These are phyloP conservation scores for Knoxdaviesia proteae DNA, from an alignment of 2,329 filamentous ascomycete species.

Conservation along the genomic window DNA sequence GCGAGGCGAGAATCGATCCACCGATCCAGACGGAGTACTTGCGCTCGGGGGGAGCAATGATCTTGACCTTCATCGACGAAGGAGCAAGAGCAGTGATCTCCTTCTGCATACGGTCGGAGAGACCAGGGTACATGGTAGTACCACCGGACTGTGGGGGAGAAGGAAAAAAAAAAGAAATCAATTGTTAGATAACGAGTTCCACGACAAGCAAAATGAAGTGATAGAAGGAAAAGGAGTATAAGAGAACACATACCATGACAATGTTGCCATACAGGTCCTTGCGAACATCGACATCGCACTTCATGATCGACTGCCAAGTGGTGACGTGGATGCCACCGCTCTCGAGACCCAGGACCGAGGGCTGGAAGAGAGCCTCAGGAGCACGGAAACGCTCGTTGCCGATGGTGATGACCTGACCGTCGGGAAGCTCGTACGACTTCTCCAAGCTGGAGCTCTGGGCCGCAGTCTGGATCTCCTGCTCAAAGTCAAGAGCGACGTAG, in stretches of 20 bases:
- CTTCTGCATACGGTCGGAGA: constrained; percentile 99
- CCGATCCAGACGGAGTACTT: constrained; percentile 99
- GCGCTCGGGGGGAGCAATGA: constrained; percentile 98
- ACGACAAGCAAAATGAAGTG: not conserved
- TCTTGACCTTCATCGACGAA: constrained; percentile 99
- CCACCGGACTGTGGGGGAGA: constrained; percentile 61
- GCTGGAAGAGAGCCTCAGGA: constrained; percentile 98
- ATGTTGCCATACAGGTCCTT: constrained; percentile 99
- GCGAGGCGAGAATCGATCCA: constrained; percentile 98
- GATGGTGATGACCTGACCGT: constrained; percentile 99
- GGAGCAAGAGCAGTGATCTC: constrained; percentile 98
- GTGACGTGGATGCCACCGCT: constrained; percentile 98
- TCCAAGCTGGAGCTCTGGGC: constrained; percentile 96
- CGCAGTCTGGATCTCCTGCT: constrained; percentile 99
- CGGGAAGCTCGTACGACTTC: constrained; percentile 99
- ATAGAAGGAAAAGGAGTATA: not conserved
- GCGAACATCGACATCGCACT: constrained; percentile 99
- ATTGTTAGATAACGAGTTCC: not conserved
- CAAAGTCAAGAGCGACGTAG: constrained; percentile 99
- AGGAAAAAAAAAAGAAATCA: constrained; percentile 11
- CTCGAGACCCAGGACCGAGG: constrained; percentile 93
- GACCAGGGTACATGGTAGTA: constrained; percentile 99
- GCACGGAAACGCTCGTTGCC: constrained; percentile 99
- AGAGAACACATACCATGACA: constrained; percentile 67
- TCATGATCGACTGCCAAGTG: constrained; percentile 99